Percentiles rank a stretch among this genome's conserved stretches.
Evolutionary conservation across 2,329 filamentous ascomycete genomes (phyloP).

Genomic region (Penicillium glabrum): DNA sequence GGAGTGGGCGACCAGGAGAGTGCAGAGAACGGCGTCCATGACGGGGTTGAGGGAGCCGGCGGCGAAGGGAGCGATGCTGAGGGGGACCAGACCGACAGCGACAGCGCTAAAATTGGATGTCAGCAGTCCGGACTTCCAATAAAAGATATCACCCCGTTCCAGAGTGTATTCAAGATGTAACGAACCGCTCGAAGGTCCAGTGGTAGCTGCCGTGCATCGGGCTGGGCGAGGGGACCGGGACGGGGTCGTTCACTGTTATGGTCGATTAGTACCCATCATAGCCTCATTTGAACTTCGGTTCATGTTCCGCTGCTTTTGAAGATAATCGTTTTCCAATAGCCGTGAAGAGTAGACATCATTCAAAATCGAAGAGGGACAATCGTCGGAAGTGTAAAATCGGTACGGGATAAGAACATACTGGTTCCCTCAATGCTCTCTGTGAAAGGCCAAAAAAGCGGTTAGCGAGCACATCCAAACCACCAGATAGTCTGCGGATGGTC

Average conservation of each 20-base stretch:
- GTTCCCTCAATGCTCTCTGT: conserved; percentile 73
- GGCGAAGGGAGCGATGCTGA: conserved; percentile 89
- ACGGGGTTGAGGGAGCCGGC: conserved; percentile 87
- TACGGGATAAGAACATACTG: conserved; percentile 53
- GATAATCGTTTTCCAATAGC: neutral
- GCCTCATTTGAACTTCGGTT: neutral
- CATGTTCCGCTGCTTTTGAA: neutral
- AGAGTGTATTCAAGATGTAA: neutral
- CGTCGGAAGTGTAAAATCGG: neutral
- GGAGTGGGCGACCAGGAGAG: conserved; percentile 81
- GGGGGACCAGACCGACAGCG: conserved; percentile 76
- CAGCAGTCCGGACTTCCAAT: neutral
- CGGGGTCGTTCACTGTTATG: conserved; percentile 77
- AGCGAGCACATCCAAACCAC: conserved; percentile 35
- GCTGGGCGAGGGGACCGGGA: conserved; percentile 67
- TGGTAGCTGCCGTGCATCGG: conserved; percentile 93
- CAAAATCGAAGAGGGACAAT: conserved; percentile 1
- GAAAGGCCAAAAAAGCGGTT: conserved; percentile 33
- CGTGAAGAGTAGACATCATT: neutral
- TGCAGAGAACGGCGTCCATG: conserved; percentile 82
- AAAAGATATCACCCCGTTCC: neutral
- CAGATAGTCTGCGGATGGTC: neutral
- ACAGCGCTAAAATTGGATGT: conserved; percentile 59
- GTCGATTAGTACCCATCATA: conserved; percentile 14
- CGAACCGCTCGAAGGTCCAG: conserved; percentile 86